These are phyloP conservation scores for Arctostaphylos glauca DNA, from an alignment of 148 eudicot species.

Conservation along the genomic window DNA sequence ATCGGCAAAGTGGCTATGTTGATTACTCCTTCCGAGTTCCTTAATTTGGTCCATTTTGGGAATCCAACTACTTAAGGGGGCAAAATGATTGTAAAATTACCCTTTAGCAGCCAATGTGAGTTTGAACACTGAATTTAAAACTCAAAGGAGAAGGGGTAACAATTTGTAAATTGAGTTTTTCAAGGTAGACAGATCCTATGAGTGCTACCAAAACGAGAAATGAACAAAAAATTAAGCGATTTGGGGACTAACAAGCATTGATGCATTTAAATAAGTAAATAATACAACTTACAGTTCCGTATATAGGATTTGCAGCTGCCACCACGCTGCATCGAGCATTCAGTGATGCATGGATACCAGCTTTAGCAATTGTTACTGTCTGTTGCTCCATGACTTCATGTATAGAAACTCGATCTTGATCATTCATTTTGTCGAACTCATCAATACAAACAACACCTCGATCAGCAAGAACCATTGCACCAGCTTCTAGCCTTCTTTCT, in stretches of 20 bases:
- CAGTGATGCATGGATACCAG: conserved; percentile 98
- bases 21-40: not conserved
- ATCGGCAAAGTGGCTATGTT: not conserved
- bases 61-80: not conserved
- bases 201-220: not conserved
- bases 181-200: not conserved
- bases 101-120: not conserved
- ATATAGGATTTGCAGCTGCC: conserved; percentile 99
- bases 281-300: conserved; percentile 81
- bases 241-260: not conserved
- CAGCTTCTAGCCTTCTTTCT: conserved; percentile 97
- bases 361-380: conserved; percentile 99
- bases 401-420: conserved; percentile 97
- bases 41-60: not conserved
- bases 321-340: conserved; percentile 99
- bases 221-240: not conserved
- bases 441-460: conserved; percentile 98
- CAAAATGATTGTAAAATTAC: not conserved
- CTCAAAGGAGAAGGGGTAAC: not conserved
- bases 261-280: conserved; percentile 7
- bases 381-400: conserved; percentile 99
- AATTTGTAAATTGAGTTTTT: not conserved
- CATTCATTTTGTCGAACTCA: conserved; percentile 99
- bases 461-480: conserved; percentile 99
- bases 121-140: not conserved